These are phyloP conservation scores for Lachancea sp. DNA, from an alignment of 805 yeast genomes.

Conservation along the genomic window DNA sequence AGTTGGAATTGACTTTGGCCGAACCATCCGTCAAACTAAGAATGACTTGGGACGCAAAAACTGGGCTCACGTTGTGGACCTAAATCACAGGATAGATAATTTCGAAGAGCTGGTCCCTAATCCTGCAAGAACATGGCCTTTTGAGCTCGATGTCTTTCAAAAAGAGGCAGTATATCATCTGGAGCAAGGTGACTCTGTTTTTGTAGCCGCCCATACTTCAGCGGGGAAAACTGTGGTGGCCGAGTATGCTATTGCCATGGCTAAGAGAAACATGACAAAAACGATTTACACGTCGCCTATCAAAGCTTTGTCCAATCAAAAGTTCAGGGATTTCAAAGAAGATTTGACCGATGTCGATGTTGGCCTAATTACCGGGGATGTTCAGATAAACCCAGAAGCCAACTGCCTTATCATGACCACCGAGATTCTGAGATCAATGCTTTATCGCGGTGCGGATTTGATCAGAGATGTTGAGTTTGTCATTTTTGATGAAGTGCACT, in stretches of 20 bases:
- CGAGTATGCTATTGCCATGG: conserved; percentile 97
- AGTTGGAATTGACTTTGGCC: conserved; percentile 42
- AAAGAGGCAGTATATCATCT: conserved; percentile 94
- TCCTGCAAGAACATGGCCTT: conserved; percentile 93
- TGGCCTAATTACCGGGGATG: conserved; percentile 96
- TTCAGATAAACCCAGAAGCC: conserved; percentile 94
- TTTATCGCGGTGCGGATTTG: conserved; percentile 92
- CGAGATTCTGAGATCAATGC: conserved; percentile 90
- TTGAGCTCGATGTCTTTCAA: conserved; percentile 89
- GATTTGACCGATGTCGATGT: conserved; percentile 78
- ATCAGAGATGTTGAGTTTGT: conserved; percentile 97
- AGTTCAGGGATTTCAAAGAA: conserved; percentile 79
- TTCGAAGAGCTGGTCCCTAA: conserved; percentile 85
- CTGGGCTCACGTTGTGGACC: conserved; percentile 95
- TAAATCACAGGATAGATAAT: conserved; percentile 75
- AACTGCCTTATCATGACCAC: conserved; percentile 96
- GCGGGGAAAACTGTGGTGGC: conserved; percentile 99
- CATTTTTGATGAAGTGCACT: conserved; percentile 96
- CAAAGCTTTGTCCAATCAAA: conserved; percentile 84
- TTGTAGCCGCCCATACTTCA: conserved; percentile 97
- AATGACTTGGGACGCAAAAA: conserved; percentile 39
- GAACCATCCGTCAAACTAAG: conserved; percentile 28
- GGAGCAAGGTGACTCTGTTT: conserved; percentile 97
- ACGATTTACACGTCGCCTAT: conserved; percentile 95
- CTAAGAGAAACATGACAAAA: conserved; percentile 90